Percentiles rank a stretch among this genome's conserved stretches.
Conservation (phyloP, 108 stramenopile species). For the Nitzschia sp. region DNA sequence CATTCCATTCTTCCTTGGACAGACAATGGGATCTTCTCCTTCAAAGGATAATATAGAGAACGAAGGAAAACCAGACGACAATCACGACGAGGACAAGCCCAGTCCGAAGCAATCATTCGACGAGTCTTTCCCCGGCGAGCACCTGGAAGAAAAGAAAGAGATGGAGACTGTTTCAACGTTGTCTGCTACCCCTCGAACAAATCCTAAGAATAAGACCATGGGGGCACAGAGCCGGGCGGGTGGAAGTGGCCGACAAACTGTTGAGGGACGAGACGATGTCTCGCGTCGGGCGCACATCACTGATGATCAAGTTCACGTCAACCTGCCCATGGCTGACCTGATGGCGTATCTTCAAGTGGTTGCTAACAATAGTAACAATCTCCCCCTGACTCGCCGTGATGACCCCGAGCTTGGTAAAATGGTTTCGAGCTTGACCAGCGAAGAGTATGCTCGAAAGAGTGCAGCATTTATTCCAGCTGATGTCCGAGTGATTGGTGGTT, state of each 20-base stretch:
- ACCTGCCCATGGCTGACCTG: conserved; percentile 82
- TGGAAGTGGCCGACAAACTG: neutral
- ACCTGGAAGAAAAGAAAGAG: conserved; percentile 10
- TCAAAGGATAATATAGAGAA: conserved; percentile 11
- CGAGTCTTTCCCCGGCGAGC: neutral
- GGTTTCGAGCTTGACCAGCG: conserved; percentile 61
- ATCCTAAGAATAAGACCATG: neutral
- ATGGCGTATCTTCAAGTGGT: conserved; percentile 89
- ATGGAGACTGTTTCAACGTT: conserved; percentile 8
- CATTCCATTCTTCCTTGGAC: neutral
- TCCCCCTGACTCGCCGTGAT: conserved; percentile 82
- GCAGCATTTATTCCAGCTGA: conserved; percentile 85
- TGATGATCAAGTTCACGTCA: conserved; percentile 66
- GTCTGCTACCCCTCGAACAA: conserved; percentile 14
- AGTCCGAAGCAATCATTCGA: neutral
- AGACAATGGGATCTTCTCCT: conserved; percentile 26
- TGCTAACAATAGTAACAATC: conserved; percentile 77
- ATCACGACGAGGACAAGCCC: neutral
- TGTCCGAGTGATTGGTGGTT: conserved; percentile 77
- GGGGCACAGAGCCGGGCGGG: neutral
- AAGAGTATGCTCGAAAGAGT: conserved; percentile 80
- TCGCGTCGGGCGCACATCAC: conserved; percentile 6
- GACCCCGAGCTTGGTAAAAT: conserved; percentile 76
- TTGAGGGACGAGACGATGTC: conserved; percentile 18
- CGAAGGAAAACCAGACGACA: neutral